These are phyloP conservation scores for Cyclotella distinguenda DNA, from an alignment of 108 stramenopile genomes.

Conservation along the genomic window DNA sequence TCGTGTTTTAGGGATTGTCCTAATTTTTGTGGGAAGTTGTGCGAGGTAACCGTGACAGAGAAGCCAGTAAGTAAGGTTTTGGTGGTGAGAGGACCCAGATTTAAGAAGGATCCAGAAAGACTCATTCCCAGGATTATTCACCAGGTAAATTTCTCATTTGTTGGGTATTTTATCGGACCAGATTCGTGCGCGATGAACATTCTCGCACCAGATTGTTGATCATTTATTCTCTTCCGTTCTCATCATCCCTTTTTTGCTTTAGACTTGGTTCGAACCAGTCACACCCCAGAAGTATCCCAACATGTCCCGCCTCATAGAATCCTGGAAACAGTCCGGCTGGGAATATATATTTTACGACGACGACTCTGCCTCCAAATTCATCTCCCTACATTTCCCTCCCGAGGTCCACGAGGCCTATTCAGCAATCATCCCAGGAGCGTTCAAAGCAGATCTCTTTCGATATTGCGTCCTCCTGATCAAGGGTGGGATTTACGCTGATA, in stretches of 20 bases:
- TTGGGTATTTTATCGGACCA: neutral
- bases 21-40: conserved; percentile 73
- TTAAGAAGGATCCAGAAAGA: conserved; percentile 43
- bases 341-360: conserved; percentile 66
- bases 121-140: conserved; percentile 63
- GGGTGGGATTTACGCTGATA: conserved; percentile 69
- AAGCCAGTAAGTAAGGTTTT: conserved; percentile 66
- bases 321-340: conserved; percentile 63
- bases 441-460: conserved; percentile 72
- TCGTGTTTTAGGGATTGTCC: conserved; percentile 40
- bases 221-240: too few relatives aligned
- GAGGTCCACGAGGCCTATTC: conserved; percentile 66
- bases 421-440: conserved; percentile 47
- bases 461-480: conserved; percentile 68
- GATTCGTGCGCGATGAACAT: too few relatives aligned
- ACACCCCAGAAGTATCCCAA: conserved; percentile 67
- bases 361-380: conserved; percentile 49
- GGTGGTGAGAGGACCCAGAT: conserved; percentile 29
- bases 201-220: too few relatives aligned
- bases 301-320: conserved; percentile 61
- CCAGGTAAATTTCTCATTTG: conserved; percentile 26
- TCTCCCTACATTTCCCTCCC: conserved; percentile 58
- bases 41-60: conserved; percentile 50
- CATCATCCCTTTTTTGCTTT: too few relatives aligned
- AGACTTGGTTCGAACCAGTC: conserved; percentile 72